A percentile compares a stretch with the other conserved stretches of the same genome.
Conservation (phyloP, 257 asterid species). For the Solanum lycopersicoides region DNA sequence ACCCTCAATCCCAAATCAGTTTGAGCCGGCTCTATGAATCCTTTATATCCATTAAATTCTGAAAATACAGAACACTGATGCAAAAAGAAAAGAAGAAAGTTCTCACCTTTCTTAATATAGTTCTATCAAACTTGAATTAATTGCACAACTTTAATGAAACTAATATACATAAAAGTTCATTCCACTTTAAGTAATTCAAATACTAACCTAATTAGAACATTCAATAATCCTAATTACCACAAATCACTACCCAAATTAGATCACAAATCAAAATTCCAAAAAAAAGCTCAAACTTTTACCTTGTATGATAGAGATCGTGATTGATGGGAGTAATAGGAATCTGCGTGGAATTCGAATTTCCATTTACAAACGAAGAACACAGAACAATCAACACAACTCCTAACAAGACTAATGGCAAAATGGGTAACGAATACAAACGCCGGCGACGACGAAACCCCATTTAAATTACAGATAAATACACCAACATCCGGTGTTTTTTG, state of each 20-base stretch:
- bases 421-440: background rate
- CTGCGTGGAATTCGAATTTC: conserved; percentile 30
- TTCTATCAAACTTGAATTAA: background rate
- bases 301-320: conserved; percentile 84
- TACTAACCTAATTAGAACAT: background rate
- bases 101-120: background rate
- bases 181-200: background rate
- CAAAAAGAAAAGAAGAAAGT: background rate
- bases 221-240: background rate
- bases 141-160: background rate
- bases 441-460: background rate
- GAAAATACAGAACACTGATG: background rate
- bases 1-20: background rate
- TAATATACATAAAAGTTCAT: background rate
- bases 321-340: conserved; percentile 58
- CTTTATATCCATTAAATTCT: background rate
- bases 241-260: background rate
- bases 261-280: background rate
- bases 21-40: background rate
- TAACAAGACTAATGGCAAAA: background rate
- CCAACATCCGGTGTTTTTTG: background rate
- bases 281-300: conserved; percentile 17
- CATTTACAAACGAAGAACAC: conserved; percentile 20
- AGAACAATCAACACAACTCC: background rate
- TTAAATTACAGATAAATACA: background rate